Conservation (phyloP, 2,329 filamentous ascomycete species). For the Paecilomyces niveus region DNA sequence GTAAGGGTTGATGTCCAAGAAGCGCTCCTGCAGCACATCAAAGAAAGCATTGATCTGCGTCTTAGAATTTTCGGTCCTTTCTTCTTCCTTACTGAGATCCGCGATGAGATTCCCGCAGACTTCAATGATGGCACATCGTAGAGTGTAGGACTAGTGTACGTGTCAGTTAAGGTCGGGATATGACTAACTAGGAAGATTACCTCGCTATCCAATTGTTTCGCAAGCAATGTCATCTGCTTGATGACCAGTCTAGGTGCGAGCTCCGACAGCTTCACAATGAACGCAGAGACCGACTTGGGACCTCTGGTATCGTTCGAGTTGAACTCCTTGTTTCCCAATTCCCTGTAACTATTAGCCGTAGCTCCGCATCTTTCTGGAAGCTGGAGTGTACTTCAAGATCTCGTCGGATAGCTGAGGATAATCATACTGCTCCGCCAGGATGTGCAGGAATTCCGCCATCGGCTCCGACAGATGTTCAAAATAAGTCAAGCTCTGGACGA, state of each 20-base stretch:
- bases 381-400: conserved; percentile 54
- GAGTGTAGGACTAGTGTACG: conserved; percentile 66
- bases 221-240: conserved; percentile 92
- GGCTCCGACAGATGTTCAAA: conserved; percentile 98
- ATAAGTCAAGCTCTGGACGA: conserved; percentile 95
- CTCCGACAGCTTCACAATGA: conserved; percentile 89
- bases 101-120: conserved; percentile 93
- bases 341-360: conserved; percentile 41
- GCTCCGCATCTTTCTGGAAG: conserved; percentile 2
- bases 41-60: conserved; percentile 95
- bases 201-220: conserved; percentile 93
- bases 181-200: conserved; percentile 33
- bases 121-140: conserved; percentile 89
- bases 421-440: conserved; percentile 93
- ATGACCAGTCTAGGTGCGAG: conserved; percentile 86
- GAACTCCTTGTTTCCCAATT: conserved; percentile 96
- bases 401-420: conserved; percentile 93
- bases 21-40: conserved; percentile 90
- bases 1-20: conserved; percentile 94
- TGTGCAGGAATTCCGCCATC: conserved; percentile 97
- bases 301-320: conserved; percentile 93
- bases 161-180: not conserved
- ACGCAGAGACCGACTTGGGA: conserved; percentile 91
- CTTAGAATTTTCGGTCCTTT: conserved; percentile 86
- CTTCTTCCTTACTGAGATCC: conserved; percentile 84